Percentiles rank a stretch among this genome's conserved stretches.
Evolutionary conservation across 78 protist genomes (phyloP).

Genomic region (Ministeria vibrans): DNA sequence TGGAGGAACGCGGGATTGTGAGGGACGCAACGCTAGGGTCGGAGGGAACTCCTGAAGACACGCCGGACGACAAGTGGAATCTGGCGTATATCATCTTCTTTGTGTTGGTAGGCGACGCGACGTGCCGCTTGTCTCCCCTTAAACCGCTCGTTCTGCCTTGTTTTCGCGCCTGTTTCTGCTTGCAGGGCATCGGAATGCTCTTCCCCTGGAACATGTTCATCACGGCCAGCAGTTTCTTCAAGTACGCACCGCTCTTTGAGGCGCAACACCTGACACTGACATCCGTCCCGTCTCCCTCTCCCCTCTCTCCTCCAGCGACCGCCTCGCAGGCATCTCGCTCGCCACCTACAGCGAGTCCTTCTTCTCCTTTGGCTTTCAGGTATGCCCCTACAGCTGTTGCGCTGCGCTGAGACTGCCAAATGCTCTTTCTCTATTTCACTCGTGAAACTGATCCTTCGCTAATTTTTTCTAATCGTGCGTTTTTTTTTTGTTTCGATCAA

Average conservation of each 20-base stretch:
- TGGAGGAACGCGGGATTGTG: no score
- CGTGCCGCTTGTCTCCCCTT: background rate
- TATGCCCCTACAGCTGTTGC: no score
- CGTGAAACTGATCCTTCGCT: no score
- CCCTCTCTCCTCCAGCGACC: background rate
- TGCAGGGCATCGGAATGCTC: conserved; percentile 40
- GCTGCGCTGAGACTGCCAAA: no score
- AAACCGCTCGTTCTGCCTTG: background rate
- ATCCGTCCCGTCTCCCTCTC: background rate
- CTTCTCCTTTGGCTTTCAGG: conserved; percentile 39
- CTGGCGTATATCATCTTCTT: background rate
- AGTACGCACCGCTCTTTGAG: background rate
- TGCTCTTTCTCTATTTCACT: no score
- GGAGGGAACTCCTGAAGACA: no score
- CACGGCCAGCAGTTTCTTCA: conserved; percentile 39
- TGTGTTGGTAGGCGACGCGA: background rate
- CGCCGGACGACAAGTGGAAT: no score
- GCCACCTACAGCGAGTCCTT: background rate
- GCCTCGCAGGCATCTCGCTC: background rate
- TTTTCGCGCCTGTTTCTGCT: background rate
- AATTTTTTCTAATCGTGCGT: no score
- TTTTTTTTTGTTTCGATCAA: conserved; percentile 11
- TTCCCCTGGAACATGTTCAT: conserved; percentile 65
- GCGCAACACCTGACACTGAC: background rate
- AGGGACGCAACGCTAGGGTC: no score